Evolutionary conservation across 495 filamentous ascomycete genomes (phyloP).

Genomic region (Tuber indicum): DNA sequence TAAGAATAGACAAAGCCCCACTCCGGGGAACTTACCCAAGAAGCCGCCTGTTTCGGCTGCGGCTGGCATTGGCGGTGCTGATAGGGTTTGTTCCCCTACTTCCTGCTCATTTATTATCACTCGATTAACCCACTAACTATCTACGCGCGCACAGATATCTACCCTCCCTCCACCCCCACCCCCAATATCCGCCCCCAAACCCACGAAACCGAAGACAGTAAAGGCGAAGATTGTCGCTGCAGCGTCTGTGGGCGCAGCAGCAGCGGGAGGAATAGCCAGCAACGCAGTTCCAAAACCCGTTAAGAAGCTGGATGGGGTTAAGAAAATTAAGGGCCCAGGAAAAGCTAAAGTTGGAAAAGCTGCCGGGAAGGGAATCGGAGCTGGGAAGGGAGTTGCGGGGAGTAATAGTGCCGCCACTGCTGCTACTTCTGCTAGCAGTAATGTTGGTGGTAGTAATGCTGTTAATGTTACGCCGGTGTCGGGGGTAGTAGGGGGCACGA

Average conservation of each 20-base stretch:
- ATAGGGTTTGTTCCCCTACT: slow-evolving; percentile 28
- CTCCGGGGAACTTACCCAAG: slow-evolving; percentile 13
- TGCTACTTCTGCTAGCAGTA: background rate
- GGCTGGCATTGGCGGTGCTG: slow-evolving; percentile 8
- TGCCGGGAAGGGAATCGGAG: background rate
- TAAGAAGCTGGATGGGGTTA: background rate
- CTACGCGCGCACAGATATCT: slow-evolving; percentile 18
- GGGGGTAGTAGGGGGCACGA: slow-evolving; percentile 4
- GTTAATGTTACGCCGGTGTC: background rate
- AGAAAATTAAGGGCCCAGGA: background rate
- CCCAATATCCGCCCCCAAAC: slow-evolving; percentile 25
- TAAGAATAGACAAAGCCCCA: slow-evolving; percentile 24
- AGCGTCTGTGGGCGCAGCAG: slow-evolving; percentile 2
- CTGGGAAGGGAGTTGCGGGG: background rate
- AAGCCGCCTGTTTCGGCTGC: background rate
- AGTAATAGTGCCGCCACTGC: background rate
- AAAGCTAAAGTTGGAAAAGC: background rate
- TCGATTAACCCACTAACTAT: background rate
- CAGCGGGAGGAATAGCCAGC: slow-evolving; percentile 14
- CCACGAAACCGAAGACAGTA: slow-evolving; percentile 24
- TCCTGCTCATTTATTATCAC: background rate
- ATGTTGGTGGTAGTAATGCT: background rate
- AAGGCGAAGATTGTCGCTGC: slow-evolving; percentile 30
- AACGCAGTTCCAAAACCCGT: slow-evolving; percentile 24
- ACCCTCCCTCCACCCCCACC: slow-evolving; percentile 17